These are phyloP conservation scores for Phtheirospermum japonicum DNA, from an alignment of 257 asterid species.

Conservation along the genomic window DNA sequence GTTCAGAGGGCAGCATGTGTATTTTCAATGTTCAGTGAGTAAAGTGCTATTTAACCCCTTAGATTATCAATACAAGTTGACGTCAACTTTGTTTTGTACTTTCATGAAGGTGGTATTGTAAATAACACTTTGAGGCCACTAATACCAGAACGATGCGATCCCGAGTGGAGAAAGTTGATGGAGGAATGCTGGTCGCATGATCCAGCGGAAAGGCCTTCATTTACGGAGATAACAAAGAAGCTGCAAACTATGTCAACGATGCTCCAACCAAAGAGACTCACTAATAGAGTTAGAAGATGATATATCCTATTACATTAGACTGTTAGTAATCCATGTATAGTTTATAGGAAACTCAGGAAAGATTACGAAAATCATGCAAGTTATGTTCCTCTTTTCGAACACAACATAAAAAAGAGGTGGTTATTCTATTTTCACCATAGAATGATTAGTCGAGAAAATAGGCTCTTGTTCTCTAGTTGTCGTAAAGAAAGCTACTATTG, in stretches of 20 bases:
- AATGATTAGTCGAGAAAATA: too few species aligned
- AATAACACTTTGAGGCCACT: slow-evolving; percentile 81
- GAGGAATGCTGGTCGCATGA: slow-evolving; percentile 94
- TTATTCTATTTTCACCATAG: too few species aligned
- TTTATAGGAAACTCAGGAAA: not conserved
- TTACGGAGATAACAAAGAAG: slow-evolving; percentile 78
- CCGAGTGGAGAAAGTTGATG: slow-evolving; percentile 78
- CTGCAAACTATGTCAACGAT: slow-evolving; percentile 55
- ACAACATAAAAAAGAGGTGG: too few species aligned
- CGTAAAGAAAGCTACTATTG: too few species aligned
- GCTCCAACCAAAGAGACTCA: slow-evolving; percentile 64
- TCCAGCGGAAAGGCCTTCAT: slow-evolving; percentile 73
- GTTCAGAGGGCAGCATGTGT: not conserved
- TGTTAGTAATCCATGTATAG: not conserved
- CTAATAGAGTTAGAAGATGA: slow-evolving; percentile 44
- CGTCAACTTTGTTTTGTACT: slow-evolving; percentile 45
- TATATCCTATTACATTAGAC: not conserved
- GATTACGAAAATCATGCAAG: not conserved
- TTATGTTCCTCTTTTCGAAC: too few species aligned
- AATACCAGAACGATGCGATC: slow-evolving; percentile 75
- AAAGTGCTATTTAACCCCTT: not conserved
- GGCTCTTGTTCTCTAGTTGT: too few species aligned
- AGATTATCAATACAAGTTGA: slow-evolving; percentile 36
- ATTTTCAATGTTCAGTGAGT: not conserved
- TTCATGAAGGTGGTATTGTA: slow-evolving; percentile 75